These are phyloP conservation scores for Cercospora beticola DNA, from an alignment of 2,329 filamentous ascomycete genomes.

Conservation along the genomic window DNA sequence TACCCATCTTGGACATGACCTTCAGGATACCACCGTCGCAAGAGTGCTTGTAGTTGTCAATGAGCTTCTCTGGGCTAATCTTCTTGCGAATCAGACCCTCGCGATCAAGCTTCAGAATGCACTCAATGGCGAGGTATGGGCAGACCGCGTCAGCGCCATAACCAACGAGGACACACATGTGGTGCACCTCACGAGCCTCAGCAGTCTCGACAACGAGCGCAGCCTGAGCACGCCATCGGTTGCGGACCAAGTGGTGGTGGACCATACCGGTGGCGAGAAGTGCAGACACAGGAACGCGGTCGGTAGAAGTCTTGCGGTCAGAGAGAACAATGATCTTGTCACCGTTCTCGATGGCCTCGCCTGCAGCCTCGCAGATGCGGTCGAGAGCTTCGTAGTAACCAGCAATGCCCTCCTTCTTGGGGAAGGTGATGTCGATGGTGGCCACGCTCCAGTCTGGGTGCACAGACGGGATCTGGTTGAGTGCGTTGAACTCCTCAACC, in stretches of 20 bases:
- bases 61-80: slow-evolving; percentile 74
- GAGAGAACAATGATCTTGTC: slow-evolving; percentile 88
- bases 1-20: slow-evolving; percentile 99
- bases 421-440: slow-evolving; percentile 89
- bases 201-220: slow-evolving; percentile 88
- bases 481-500: slow-evolving; percentile 83
- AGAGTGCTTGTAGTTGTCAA: slow-evolving; percentile 95
- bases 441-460: slow-evolving; percentile 83
- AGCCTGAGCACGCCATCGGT: slow-evolving; percentile 89
- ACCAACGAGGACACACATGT: slow-evolving; percentile 96
- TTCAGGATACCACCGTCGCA: slow-evolving; percentile 95
- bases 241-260: slow-evolving; percentile 90
- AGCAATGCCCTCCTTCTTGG: slow-evolving; percentile 75
- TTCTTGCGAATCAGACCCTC: slow-evolving; percentile 92
- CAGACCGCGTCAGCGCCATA: slow-evolving; percentile 94
- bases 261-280: slow-evolving; percentile 89
- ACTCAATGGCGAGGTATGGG: slow-evolving; percentile 93
- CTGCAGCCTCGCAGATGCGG: slow-evolving; percentile 80
- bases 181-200: slow-evolving; percentile 94
- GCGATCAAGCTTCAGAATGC: slow-evolving; percentile 92
- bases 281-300: slow-evolving; percentile 82
- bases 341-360: slow-evolving; percentile 75
- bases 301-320: slow-evolving; percentile 78
- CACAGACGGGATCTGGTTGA: slow-evolving; percentile 72
- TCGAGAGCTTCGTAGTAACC: slow-evolving; percentile 88